Percentiles rank a stretch among this genome's conserved stretches.
Evolutionary conservation across 441 rosid genomes (phyloP).

Genomic region (Cnidoscolus chayamansa): DNA sequence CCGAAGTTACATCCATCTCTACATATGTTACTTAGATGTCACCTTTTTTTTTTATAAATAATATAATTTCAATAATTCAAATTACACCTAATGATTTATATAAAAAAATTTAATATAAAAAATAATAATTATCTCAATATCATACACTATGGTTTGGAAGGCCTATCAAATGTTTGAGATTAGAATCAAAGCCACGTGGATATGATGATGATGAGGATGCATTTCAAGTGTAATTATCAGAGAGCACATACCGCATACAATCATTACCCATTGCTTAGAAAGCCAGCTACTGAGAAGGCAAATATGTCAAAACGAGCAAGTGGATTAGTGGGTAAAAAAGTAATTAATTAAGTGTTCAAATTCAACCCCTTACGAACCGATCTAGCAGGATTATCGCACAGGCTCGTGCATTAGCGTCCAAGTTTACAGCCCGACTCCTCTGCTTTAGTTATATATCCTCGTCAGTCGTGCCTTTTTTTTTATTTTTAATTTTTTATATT

Average conservation of each 20-base stretch:
- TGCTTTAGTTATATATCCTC: slow-evolving; percentile 27
- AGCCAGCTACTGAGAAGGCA: slow-evolving; percentile 12
- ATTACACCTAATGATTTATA: no score
- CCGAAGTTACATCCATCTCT: no score
- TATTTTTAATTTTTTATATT: neutral
- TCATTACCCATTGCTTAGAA: slow-evolving; percentile 27
- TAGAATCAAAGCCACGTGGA: slow-evolving; percentile 25
- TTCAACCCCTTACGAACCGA: slow-evolving; percentile 47
- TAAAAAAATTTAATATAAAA: no score
- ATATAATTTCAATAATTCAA: no score
- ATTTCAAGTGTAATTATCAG: slow-evolving; percentile 20
- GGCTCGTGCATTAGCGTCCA: slow-evolving; percentile 39
- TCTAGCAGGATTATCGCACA: slow-evolving; percentile 48
- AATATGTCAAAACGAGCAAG: neutral
- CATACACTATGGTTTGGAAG: neutral
- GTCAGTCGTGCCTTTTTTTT: slow-evolving; percentile 22
- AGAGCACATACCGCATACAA: slow-evolving; percentile 23
- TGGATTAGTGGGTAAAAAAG: slow-evolving; percentile 16
- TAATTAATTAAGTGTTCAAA: slow-evolving; percentile 33
- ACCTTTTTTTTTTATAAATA: no score
- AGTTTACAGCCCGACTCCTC: slow-evolving; percentile 40
- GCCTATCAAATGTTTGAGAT: neutral
- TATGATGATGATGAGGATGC: slow-evolving; percentile 24
- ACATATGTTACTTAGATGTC: no score
- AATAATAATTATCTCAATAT: no score